Evolutionary conservation across 768 basidiomycete species (phyloP), one percentile per base, ranked within the genome.

Genomic region (Exsudoporus frostii): DNA sequence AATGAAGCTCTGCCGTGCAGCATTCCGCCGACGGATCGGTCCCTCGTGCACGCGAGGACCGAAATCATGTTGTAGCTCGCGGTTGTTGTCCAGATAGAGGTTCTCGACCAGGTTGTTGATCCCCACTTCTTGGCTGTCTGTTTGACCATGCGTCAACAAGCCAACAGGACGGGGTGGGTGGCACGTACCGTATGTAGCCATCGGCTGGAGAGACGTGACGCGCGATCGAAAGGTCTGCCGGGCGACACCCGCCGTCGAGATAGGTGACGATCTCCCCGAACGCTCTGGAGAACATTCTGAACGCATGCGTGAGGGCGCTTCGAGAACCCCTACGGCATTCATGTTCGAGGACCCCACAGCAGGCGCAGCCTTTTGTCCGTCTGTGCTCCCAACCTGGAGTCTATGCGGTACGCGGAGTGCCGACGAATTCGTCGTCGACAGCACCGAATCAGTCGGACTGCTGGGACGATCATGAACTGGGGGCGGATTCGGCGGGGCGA

Each of bases 31-130:
- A 22, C 92, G 82, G 20, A 90, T 71, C 36, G 92, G 86, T 0
- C 90, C 90, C 53, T 90, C 85, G 51, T 89, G 85, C 5, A 95
- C 82, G 47, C 81, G 82, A 4, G 95, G 94, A 7, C 96, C 96
- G 64, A 99, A 96, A 62, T 99, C 95, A 27, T 88, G 79, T 53
- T 92, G 84, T 2, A 92, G 77, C 53, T 97, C 92, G 24, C 86
- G 84, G 63, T 84, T 86, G 55, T 86, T 91, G 65, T 95, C 93
- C 34, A 92, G 75, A 65, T 93, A 98, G 20, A 95, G 76, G 51
- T 90, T 88, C 65, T 98, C 97, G 20, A 99, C 74, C 13, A 98
- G 75, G 45, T 90, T 89, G 63, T 82, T 88, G 61, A 98, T 91
- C 9, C 88, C 90, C 40, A 90, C 85, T 64, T 98, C 96, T 62